Conservation (phyloP, 140 eudicot species). For the Cichorium intybus region DNA sequence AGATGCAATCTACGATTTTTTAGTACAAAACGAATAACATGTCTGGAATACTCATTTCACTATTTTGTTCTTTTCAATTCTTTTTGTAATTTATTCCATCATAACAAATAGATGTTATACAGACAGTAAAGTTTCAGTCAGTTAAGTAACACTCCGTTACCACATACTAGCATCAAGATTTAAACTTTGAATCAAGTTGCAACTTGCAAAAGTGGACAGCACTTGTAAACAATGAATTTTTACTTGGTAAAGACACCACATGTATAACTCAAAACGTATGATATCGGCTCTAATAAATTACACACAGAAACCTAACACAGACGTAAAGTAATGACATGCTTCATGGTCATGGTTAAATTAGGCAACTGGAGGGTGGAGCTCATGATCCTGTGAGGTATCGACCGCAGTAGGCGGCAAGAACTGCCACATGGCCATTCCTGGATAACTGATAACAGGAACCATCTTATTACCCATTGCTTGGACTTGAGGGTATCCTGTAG, state of each 20-base stretch:
- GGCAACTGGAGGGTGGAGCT: constrained; percentile 94
- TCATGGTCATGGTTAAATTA: constrained; percentile 26
- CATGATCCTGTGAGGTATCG: constrained; percentile 95
- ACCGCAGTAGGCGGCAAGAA: constrained; percentile 94
- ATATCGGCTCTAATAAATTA: constrained; percentile 21
- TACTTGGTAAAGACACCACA: background rate
- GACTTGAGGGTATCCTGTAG: constrained; percentile 65
- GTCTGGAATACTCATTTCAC: no score
- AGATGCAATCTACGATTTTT: no score
- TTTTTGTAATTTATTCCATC: no score
- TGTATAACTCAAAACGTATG: constrained; percentile 22
- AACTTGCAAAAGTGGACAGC: background rate
- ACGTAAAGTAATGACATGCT: constrained; percentile 17
- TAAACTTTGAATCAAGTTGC: background rate
- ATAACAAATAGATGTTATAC: no score
- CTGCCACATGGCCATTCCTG: constrained; percentile 97
- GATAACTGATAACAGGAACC: constrained; percentile 83
- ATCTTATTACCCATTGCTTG: constrained; percentile 70
- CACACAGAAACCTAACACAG: constrained; percentile 12
- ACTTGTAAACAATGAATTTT: background rate
- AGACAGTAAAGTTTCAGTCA: no score
- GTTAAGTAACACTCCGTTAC: no score
- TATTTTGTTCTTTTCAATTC: no score
- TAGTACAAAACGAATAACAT: no score
- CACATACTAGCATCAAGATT: background rate